phyloP scores from a whole-genome alignment of 2,329 filamentous ascomycete genomes.

The Proliferodiscus dingleyae region DNA sequence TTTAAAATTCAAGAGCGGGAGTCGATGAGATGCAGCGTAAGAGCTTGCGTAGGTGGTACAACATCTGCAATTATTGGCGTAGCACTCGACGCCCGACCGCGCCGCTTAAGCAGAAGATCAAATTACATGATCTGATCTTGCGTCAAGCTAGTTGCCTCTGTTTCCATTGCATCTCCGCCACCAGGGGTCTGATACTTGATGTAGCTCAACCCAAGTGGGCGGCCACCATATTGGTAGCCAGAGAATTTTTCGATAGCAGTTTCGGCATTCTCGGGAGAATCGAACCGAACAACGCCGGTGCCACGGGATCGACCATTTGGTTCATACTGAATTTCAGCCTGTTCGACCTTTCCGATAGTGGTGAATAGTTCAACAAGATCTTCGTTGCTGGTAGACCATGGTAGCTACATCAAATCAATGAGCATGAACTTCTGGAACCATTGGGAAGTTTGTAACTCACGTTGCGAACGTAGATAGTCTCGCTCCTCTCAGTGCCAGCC shows the following conservation, averaged over 20 bases:
- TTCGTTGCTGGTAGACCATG: slow-evolving; percentile 98
- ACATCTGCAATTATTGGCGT: neutral
- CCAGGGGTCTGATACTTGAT: slow-evolving; percentile 83
- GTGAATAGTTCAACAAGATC: slow-evolving; percentile 95
- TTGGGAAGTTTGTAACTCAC: slow-evolving; percentile 48
- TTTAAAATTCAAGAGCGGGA: neutral
- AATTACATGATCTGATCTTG: slow-evolving; percentile 95
- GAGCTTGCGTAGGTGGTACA: neutral
- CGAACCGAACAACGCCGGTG: slow-evolving; percentile 94
- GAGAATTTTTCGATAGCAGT: slow-evolving; percentile 97
- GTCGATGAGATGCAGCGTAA: too few species aligned
- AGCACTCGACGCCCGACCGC: neutral
- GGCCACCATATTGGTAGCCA: slow-evolving; percentile 93
- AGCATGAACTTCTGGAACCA: slow-evolving; percentile 5
- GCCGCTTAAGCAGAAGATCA: neutral
- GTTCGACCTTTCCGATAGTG: slow-evolving; percentile 95
- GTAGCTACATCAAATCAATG: slow-evolving; percentile 59
- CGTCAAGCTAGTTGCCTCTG: slow-evolving; percentile 72
- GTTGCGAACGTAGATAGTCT: slow-evolving; percentile 93
- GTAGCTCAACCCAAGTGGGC: slow-evolving; percentile 86
- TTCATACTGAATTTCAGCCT: slow-evolving; percentile 99
- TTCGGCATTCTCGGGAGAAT: slow-evolving; percentile 75
- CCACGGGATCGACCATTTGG: slow-evolving; percentile 92
- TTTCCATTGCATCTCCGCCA: slow-evolving; percentile 68
- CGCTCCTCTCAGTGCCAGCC: slow-evolving; percentile 75